A percentile compares a stretch with the other conserved stretches of the same genome.
phyloP scores from a whole-genome alignment of 2,329 filamentous ascomycete species.

The Ascomycota sp. region DNA sequence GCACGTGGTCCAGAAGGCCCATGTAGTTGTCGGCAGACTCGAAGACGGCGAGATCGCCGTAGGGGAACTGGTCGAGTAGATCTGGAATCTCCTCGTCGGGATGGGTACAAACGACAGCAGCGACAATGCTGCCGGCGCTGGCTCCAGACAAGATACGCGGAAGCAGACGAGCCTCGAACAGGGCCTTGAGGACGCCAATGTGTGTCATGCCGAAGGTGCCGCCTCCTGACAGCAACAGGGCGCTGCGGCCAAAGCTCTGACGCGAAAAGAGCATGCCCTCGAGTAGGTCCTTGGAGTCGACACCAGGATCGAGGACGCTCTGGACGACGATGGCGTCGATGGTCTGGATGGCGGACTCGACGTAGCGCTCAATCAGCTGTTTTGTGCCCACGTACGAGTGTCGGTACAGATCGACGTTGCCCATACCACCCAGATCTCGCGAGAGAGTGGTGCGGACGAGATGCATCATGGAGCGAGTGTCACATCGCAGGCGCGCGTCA shows the following conservation, averaged over 20 bases:
- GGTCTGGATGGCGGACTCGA: slow-evolving; percentile 56
- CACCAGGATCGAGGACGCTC: slow-evolving; percentile 27
- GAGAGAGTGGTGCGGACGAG: slow-evolving; percentile 63
- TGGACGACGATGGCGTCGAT: slow-evolving; percentile 51
- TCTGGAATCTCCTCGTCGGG: slow-evolving; percentile 60
- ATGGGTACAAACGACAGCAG: slow-evolving; percentile 56
- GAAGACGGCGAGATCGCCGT: slow-evolving; percentile 68
- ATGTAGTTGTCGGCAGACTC: slow-evolving; percentile 39
- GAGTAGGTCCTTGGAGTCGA: slow-evolving; percentile 38
- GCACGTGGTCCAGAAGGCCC: slow-evolving; percentile 45
- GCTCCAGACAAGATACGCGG: slow-evolving; percentile 77
- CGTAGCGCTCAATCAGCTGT: slow-evolving; percentile 67
- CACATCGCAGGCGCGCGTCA: slow-evolving; percentile 47
- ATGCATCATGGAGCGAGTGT: slow-evolving; percentile 60
- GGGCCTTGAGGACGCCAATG: slow-evolving; percentile 65
- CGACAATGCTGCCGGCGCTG: slow-evolving; percentile 74
- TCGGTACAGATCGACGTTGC: slow-evolving; percentile 60
- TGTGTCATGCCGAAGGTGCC: slow-evolving; percentile 87
- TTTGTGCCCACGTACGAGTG: slow-evolving; percentile 79
- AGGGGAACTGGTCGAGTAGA: slow-evolving; percentile 49
- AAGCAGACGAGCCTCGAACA: slow-evolving; percentile 55
- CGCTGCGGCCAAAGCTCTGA: slow-evolving; percentile 70
- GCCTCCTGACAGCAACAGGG: slow-evolving; percentile 64
- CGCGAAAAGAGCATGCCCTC: slow-evolving; percentile 52
- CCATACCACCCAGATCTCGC: slow-evolving; percentile 71